A percentile compares a stretch with the other conserved stretches of the same genome.
Conservation (phyloP, 345 rosid species). For the Physaria fendleri region DNA sequence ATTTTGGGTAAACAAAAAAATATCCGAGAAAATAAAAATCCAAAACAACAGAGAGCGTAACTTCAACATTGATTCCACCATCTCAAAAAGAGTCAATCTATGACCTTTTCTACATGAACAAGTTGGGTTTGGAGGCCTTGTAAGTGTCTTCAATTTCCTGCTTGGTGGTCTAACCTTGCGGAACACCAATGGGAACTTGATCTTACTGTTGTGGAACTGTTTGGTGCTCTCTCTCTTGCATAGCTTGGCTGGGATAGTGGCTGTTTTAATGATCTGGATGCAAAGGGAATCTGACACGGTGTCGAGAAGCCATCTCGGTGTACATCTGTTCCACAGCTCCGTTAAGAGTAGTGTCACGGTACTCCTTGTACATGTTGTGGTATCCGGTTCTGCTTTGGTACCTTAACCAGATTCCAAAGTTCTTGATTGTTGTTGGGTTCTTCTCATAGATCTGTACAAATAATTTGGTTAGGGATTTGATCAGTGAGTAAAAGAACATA, state of each 20-base stretch:
- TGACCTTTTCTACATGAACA: too few species aligned
- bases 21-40: too few species aligned
- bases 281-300: constrained; percentile 61
- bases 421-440: constrained; percentile 57
- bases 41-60: constrained; percentile 9
- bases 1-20: constrained; percentile 9
- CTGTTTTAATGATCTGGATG: constrained; percentile 64
- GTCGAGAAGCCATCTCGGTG: constrained; percentile 67
- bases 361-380: constrained; percentile 71
- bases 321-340: constrained; percentile 70
- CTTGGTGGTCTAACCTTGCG: constrained; percentile 59
- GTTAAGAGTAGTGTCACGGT: constrained; percentile 52
- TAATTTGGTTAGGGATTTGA: neutral
- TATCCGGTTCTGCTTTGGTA: constrained; percentile 61
- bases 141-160: too few species aligned
- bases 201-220: constrained; percentile 61
- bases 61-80: constrained; percentile 16
- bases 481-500: too few species aligned
- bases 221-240: constrained; percentile 71
- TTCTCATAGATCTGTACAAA: constrained; percentile 53
- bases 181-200: constrained; percentile 61
- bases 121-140: too few species aligned
- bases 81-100: too few species aligned
- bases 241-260: constrained; percentile 48
- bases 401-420: constrained; percentile 59